Base-by-base conservation (phyloP, 108 stramenopile species). In the Skeletonema costatum region DNA sequence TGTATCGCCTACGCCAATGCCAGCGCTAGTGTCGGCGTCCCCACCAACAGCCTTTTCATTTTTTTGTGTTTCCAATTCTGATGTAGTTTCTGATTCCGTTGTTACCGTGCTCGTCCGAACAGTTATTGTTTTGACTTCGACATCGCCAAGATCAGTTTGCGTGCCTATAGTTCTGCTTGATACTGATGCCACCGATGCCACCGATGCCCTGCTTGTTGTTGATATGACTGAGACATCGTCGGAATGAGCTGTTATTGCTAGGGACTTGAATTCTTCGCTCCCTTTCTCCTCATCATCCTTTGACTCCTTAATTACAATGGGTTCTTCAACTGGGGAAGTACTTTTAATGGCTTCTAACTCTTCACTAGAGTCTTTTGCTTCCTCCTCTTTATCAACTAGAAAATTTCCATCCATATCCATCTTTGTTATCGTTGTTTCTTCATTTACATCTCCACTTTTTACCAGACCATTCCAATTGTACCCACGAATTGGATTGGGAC, bases 401-500 rank as follows among this genome's bases (percentile, higher is more conserved):
- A 51, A 19, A 66, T 62, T 19, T 2, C 64, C 77, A 31, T 32
- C 17, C 16, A 35, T 21, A n/a, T 63, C 60, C 32, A 61, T 29
- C 21, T 30, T 60, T 16, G 39, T 61, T 4, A 66, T 56, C 12
- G 60, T 50, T 32, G 16, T 67, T 32, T 75, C 70, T 46, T 82
- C 81, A 17, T 62, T 39, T 31, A 82, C 74, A 14, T 82, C 74
- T 38, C 81, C 81, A 2, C 74, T 65, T 53, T 82, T 71, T 16
- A 82, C 71, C 50, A 82, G 38, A 33, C 44, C 73, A 59, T 48
- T 63, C 81, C 81, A 82, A 65, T 82, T 60, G 44, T 75, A 82
- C 17, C 81, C 81, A n/a, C 81, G 74, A 44, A 82, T 82, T n/a
- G 81, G 81, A 67, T 66, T 75, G 10, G 81, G 74, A 39, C 63